A percentile compares a stretch with the other conserved stretches of the same genome.
These are phyloP conservation scores for Pinus tabuliformis DNA, from an alignment of 75 land plant genomes.

Conservation along the genomic window DNA sequence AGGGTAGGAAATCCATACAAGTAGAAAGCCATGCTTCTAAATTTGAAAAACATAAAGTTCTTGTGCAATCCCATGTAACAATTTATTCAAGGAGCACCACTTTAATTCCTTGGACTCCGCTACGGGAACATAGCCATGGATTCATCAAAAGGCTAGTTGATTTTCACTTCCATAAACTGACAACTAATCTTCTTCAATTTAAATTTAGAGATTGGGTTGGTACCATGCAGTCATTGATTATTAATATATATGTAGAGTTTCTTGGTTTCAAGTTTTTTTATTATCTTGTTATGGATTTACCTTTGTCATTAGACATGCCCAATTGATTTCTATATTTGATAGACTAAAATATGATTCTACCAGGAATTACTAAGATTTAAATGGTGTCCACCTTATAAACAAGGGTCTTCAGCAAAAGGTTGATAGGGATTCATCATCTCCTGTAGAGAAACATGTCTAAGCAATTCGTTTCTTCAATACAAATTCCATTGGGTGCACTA, in stretches of 20 bases:
- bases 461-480: neutral
- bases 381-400: neutral
- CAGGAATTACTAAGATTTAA: constrained; percentile 2
- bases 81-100: neutral
- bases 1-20: too few relatives aligned
- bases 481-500: neutral
- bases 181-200: too few relatives aligned
- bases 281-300: neutral
- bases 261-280: neutral
- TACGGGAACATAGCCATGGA: neutral
- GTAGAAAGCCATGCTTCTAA: too few relatives aligned
- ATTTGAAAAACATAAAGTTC: too few relatives aligned
- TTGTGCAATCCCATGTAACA: too few relatives aligned
- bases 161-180: too few relatives aligned
- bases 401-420: neutral
- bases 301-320: neutral
- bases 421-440: neutral
- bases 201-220: too few relatives aligned
- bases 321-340: neutral
- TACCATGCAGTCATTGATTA: too few relatives aligned
- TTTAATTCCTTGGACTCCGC: neutral
- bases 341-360: neutral
- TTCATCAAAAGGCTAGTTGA: constrained; percentile 3
- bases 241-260: too few relatives aligned
- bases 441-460: neutral